Conservation (phyloP, 2,329 filamentous ascomycete genomes). For the Trichophaea hybrida region DNA sequence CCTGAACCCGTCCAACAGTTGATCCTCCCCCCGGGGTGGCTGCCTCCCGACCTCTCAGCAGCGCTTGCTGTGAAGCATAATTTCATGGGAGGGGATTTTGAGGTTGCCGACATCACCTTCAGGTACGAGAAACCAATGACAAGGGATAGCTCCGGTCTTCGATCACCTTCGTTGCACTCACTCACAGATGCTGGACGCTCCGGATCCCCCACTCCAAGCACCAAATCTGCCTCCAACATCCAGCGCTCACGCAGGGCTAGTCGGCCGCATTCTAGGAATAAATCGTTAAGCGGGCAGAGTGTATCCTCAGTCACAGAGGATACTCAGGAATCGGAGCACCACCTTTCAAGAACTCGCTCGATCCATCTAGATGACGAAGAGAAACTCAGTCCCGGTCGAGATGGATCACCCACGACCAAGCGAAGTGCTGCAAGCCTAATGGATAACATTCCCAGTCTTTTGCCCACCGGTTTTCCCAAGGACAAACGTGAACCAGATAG, state of each 20-base stretch:
- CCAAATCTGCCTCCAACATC: slow-evolving; percentile 14
- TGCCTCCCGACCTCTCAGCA: slow-evolving; percentile 18
- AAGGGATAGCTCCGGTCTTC: slow-evolving; percentile 1
- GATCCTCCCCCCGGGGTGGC: not conserved
- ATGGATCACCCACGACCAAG: not conserved
- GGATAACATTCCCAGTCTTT: slow-evolving; percentile 15
- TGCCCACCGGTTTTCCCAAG: not conserved
- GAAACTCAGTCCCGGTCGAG: slow-evolving; percentile 1
- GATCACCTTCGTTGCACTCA: slow-evolving; percentile 20
- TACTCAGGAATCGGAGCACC: not conserved
- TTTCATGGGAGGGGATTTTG: slow-evolving; percentile 16
- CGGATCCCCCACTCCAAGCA: slow-evolving; percentile 4
- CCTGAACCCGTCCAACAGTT: not conserved
- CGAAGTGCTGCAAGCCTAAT: slow-evolving; percentile 6
- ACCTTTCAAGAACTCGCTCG: slow-evolving; percentile 14
- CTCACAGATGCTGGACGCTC: slow-evolving; percentile 9
- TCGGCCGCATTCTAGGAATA: slow-evolving; percentile 11
- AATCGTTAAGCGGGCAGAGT: not conserved
- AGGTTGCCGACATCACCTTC: slow-evolving; percentile 9
- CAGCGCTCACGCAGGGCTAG: slow-evolving; percentile 20
- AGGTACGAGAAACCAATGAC: not conserved
- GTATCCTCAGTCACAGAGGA: not conserved
- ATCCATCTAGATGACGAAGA: slow-evolving; percentile 21
- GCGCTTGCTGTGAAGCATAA: slow-evolving; percentile 7
- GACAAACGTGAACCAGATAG: slow-evolving; percentile 6